Percentiles rank a stretch among this genome's conserved stretches.
These are phyloP conservation scores for Eimeria falciformis DNA, from an alignment of 169 alveolate genomes.

Conservation along the genomic window DNA sequence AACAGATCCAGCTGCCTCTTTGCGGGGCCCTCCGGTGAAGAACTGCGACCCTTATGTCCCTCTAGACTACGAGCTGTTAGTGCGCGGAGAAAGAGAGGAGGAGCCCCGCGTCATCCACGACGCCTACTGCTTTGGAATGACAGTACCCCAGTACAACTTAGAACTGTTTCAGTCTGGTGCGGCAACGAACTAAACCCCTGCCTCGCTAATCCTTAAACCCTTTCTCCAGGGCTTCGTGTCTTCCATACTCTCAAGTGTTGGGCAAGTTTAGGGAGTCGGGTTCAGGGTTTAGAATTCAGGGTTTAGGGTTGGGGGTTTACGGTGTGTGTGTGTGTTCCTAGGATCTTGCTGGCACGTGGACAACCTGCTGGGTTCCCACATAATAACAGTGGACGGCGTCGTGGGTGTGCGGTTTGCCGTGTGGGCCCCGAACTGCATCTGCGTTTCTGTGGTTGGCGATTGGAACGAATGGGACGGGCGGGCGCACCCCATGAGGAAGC, in stretches of 20 bases:
- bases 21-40: constrained; percentile 45
- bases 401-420: constrained; percentile 84
- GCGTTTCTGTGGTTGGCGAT: constrained; percentile 85
- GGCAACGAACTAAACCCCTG: neutral
- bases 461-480: constrained; percentile 88
- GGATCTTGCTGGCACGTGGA: constrained; percentile 88
- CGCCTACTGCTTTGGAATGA: constrained; percentile 82
- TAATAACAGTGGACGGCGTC: constrained; percentile 81
- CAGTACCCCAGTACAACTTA: constrained; percentile 79
- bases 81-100: constrained; percentile 78
- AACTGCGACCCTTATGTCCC: constrained; percentile 55
- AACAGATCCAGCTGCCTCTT: constrained; percentile 49
- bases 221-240: no score
- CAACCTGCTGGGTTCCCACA: constrained; percentile 83
- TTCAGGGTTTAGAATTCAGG: neutral
- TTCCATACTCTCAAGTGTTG: no score
- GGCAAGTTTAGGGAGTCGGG: no score
- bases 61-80: constrained; percentile 78
- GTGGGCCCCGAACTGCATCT: constrained; percentile 85
- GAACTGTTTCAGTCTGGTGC: constrained; percentile 83
- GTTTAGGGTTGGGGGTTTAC: neutral
- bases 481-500: constrained; percentile 84
- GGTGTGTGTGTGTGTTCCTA: constrained; percentile 18
- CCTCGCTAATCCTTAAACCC: neutral
- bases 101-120: constrained; percentile 72